A percentile compares a stretch with the other conserved stretches of the same genome.
Evolutionary conservation across 78 protist genomes (phyloP).

Genomic region (Dictyostelium purpureum): DNA sequence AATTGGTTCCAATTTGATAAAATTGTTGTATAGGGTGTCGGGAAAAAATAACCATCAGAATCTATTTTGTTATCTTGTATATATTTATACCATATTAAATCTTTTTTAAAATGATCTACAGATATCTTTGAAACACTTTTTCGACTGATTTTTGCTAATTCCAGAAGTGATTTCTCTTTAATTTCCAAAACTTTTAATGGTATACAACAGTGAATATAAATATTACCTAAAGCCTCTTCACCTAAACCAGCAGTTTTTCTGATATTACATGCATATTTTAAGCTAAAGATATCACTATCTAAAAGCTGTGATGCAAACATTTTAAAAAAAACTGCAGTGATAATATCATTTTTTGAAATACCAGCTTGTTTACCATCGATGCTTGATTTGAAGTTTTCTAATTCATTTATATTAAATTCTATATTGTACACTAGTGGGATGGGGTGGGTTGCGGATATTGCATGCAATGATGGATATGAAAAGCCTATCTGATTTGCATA

Average conservation of each 20-base stretch:
- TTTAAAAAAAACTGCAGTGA: neutral
- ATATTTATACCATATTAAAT: neutral
- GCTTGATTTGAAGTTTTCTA: neutral
- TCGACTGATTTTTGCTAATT: slow-evolving; percentile 17
- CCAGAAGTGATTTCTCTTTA: neutral
- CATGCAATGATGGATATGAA: no score
- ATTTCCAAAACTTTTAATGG: neutral
- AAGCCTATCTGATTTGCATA: neutral
- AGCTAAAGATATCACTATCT: neutral
- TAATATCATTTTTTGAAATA: slow-evolving; percentile 16
- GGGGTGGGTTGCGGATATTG: no score
- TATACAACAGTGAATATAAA: neutral
- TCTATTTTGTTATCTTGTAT: neutral
- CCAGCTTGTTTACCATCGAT: neutral
- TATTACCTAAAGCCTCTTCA: slow-evolving; percentile 15
- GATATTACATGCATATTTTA: slow-evolving; percentile 9
- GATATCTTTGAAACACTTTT: neutral
- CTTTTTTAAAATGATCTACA: neutral
- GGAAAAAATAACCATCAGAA: neutral
- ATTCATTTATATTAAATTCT: neutral
- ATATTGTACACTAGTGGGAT: no score
- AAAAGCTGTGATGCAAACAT: neutral
- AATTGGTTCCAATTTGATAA: slow-evolving; percentile 4
- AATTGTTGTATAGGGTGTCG: neutral
- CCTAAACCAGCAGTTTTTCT: neutral